Base-by-base conservation (phyloP, 441 rosid species). In the Bocquillonia castaneifolia region DNA sequence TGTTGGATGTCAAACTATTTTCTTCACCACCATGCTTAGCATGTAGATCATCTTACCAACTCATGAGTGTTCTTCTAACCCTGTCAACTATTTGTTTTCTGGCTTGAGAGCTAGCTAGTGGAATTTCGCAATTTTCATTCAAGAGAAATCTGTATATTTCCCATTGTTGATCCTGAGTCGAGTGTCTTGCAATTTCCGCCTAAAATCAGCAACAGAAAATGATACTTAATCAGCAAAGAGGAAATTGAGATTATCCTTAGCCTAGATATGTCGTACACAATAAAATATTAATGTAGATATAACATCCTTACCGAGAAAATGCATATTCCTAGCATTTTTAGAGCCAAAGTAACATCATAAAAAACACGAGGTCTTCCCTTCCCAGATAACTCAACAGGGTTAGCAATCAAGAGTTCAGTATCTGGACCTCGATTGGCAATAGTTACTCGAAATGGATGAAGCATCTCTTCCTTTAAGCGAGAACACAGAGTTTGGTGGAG, bases 381-480 rank as follows among this genome's bases (percentile, higher is more conserved):
- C 44, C 98, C 96, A 51, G 86, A 86, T 77, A 84, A 67, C 75
- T 92, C 97, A 52, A 87, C 98, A n/a, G 97, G 97, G 78, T 88
- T 92, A 60, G 96, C 97, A 31, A 92, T 92, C 76, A 90, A 18
- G 54, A 92, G 85, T 68, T 90, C 96, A 3, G 85, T 85, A 74
- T 90, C 98, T 10, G 96, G 93, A 20, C 98, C 97, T 71, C 89
- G 85, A 73, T 85, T 82, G 47, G 86, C 74, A 62, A 88, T 79
- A 47, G 87, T 83, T 39, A 86, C 93, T 10, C 94, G 91, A 51
- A 90, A 72, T 12, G 98, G 98, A 61, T 87, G 93, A 75, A 88
- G 88, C 93, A 90, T 83, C 79, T 88, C 96, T 76, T 78, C 81
- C 83, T 85, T 87, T 55, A 90, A 72, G 31, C 87, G 83, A 71